Evolutionary conservation across 192 early-diverging fungal species (phyloP).

Genomic region (Neocallimastix lanati): DNA sequence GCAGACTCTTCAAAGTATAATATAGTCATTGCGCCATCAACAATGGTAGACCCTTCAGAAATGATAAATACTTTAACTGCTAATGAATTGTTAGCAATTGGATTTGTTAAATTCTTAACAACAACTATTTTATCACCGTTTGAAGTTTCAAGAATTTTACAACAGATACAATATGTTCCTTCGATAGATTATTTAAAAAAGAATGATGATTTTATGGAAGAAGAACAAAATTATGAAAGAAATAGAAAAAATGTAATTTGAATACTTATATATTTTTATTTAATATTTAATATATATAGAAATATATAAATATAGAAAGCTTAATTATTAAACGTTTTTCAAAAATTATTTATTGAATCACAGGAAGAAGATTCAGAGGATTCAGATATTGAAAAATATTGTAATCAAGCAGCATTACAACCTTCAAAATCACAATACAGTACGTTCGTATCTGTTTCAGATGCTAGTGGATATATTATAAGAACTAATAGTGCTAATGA

Average conservation of each 20-base stretch:
- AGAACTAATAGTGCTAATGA: slow-evolving; percentile 11
- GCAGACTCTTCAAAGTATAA: neutral
- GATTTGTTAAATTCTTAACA: slow-evolving; percentile 2
- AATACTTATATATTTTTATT: neutral
- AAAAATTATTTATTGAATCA: too few relatives aligned
- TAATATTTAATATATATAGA: neutral
- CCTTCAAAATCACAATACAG: neutral
- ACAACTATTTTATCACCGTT: slow-evolving; percentile 9
- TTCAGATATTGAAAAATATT: neutral
- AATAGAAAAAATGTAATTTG: neutral
- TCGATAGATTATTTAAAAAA: slow-evolving; percentile 9
- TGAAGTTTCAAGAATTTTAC: slow-evolving; percentile 10
- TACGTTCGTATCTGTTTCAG: neutral
- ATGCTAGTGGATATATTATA: slow-evolving; percentile 22
- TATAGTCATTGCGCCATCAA: neutral
- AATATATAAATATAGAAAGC: too few relatives aligned
- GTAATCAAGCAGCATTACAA: neutral
- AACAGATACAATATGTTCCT: slow-evolving; percentile 17
- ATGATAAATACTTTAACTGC: neutral
- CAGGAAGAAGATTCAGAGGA: neutral
- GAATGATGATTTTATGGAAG: neutral
- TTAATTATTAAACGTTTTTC: too few relatives aligned
- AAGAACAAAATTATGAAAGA: neutral
- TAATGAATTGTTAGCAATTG: neutral
- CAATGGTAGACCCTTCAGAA: neutral